Evolutionary conservation across 1,284 basidiomycete genomes (phyloP), one percentile per base, ranked within the genome.

Genomic region (Cutaneotrichosporon sp.): DNA sequence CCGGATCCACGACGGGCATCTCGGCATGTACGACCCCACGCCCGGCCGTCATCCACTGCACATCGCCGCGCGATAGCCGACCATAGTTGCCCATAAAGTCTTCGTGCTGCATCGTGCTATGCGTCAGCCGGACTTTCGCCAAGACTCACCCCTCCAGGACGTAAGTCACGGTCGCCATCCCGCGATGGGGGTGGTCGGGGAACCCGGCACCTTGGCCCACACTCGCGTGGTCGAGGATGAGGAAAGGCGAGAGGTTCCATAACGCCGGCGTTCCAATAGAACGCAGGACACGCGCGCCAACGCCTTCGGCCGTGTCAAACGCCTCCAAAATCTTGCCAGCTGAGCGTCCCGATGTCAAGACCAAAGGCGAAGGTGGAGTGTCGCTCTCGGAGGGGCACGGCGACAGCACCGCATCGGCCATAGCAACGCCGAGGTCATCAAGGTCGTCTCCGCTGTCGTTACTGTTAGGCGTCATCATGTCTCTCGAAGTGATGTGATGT

Each of bases 1-100:
- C 57, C 7, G 62, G 56, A 75, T 72, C 93, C 85, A 90, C 88
- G 5, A 92, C 83, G 3, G 96, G 95, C 91, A 97, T 97, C 81
- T 85, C 91, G 5, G 90, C 88, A 72, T 93, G 91, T 62, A 93
- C 89, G 73, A 79, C 73, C 6, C 82, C 84, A 60, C 75, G 72
- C 6, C 90, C 91, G 13, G 92, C 93, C 73, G 88, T 89, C 93
- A 97, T 97, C 91, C 92, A 97, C 75, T 97, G 94, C 3, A 96
- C 88, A 62, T 92, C 93, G 9, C 95, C 94, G 5, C 88, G 81
- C 55, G 87, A 86, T 65, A 97, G 90, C 66, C 62, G 61, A 57
- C 92, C 92, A 62, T 86, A 85, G 79, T 97, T 91, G 2, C 95
- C 94, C 5, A 88, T 88, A 34, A 92, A 96, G 77, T 98, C 96